Conservation (phyloP, 2,329 filamentous ascomycete species). For the Alternaria infectoria region DNA sequence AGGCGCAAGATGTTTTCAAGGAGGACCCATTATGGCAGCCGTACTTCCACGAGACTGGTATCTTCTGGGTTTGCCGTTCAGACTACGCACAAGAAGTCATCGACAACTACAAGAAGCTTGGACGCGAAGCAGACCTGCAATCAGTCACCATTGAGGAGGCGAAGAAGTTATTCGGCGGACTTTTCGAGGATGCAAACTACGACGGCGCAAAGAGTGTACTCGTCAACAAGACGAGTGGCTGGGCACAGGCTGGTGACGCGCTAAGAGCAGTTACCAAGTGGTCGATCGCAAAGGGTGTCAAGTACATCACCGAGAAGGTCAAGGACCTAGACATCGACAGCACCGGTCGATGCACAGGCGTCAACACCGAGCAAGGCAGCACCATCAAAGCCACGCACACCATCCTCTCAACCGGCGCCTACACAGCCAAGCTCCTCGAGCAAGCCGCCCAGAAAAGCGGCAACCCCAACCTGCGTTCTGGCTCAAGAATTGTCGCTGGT, state of each 20-base stretch:
- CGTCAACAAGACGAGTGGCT: conserved; percentile 67
- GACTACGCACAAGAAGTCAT: conserved; percentile 58
- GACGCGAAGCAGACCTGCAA: conserved; percentile 54
- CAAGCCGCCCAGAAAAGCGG: conserved; percentile 55
- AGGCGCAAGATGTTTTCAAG: conserved; percentile 69
- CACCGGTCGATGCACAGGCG: conserved; percentile 50
- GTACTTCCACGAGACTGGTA: conserved; percentile 60
- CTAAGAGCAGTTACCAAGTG: conserved; percentile 62
- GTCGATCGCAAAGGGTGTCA: conserved; percentile 62
- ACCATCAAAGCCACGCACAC: conserved; percentile 31
- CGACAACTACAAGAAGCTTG: conserved; percentile 58
- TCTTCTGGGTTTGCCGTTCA: conserved; percentile 52
- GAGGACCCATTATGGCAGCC: conserved; percentile 62
- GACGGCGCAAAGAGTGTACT: conserved; percentile 64
- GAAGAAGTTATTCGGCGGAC: conserved; percentile 62
- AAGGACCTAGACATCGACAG: conserved; percentile 57
- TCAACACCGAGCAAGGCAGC: conserved; percentile 45
- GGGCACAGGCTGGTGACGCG: conserved; percentile 67
- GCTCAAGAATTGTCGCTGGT: conserved; percentile 62
- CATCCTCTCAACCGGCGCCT: conserved; percentile 52
- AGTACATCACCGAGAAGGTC: conserved; percentile 63
- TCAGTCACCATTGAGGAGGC: conserved; percentile 58
- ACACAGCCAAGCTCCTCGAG: conserved; percentile 53
- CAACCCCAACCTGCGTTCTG: conserved; percentile 60
- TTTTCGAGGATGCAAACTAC: conserved; percentile 68